Evolutionary conservation across 176 grass and related monocot genomes (phyloP).

Genomic region (Oryza coarctata): DNA sequence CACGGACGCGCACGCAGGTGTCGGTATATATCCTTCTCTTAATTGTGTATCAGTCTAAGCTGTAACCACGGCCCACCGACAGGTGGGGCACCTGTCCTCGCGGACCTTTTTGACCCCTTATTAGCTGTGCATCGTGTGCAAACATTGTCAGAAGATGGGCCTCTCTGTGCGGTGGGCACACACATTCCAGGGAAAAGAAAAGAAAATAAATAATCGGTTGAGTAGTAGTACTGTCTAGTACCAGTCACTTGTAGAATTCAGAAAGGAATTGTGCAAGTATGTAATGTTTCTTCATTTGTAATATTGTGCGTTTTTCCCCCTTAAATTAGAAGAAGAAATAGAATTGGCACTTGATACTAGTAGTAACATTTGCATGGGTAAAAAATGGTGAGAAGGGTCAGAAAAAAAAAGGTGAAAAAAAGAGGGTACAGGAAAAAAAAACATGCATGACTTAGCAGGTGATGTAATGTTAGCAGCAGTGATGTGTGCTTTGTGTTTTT

Average conservation of each 20-base stretch:
- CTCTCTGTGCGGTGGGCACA: background rate
- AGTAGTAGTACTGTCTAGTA: background rate
- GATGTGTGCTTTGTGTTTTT: background rate
- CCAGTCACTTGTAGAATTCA: background rate
- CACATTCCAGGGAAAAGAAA: background rate
- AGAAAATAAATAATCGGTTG: background rate
- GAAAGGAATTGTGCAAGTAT: background rate
- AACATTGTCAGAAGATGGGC: conserved; percentile 13
- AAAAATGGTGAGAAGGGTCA: background rate
- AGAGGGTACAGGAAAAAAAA: no score
- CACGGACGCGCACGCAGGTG: background rate
- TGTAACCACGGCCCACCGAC: conserved; percentile 35
- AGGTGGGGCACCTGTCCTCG: conserved; percentile 20
- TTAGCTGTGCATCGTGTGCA: conserved; percentile 45
- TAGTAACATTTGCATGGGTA: background rate
- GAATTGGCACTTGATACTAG: background rate
- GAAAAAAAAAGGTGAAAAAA: background rate
- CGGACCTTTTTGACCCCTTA: conserved; percentile 20
- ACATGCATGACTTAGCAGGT: background rate
- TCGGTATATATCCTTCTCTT: background rate
- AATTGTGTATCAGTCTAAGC: background rate
- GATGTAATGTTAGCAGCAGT: background rate
- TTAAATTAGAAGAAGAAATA: background rate
- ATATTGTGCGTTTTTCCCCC: background rate
- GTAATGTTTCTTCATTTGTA: background rate